Conservation (phyloP, 805 yeast species). For the Myxozyma monticola region DNA sequence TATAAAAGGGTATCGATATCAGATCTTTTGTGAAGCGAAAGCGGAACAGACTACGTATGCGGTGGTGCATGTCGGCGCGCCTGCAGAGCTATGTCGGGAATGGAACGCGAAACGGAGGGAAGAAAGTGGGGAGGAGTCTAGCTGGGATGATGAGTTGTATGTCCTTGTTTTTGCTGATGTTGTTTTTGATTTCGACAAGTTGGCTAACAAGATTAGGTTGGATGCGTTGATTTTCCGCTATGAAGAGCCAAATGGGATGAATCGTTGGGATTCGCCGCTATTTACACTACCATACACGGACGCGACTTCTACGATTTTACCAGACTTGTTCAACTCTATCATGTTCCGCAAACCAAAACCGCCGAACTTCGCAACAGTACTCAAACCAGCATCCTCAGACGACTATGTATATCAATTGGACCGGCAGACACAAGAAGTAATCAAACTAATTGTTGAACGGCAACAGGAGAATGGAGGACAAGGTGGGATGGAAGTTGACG, state of each 20-base stretch:
- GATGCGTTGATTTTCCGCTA: slow-evolving; percentile 75
- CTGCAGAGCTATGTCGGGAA: slow-evolving; percentile 58
- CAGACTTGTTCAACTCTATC: slow-evolving; percentile 56
- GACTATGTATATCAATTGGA: slow-evolving; percentile 80
- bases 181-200: not conserved
- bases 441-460: slow-evolving; percentile 60
- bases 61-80: slow-evolving; percentile 74
- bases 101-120: slow-evolving; percentile 51
- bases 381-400: slow-evolving; percentile 75
- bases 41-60: slow-evolving; percentile 78
- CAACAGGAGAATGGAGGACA: slow-evolving; percentile 52
- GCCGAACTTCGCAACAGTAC: slow-evolving; percentile 81
- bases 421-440: slow-evolving; percentile 62
- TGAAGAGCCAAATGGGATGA: slow-evolving; percentile 86
- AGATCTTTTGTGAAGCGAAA: slow-evolving; percentile 90
- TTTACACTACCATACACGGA: slow-evolving; percentile 66
- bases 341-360: slow-evolving; percentile 55
- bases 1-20: slow-evolving; percentile 94
- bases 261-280: slow-evolving; percentile 93
- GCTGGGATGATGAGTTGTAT: slow-evolving; percentile 31
- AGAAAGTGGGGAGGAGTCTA: slow-evolving; percentile 7
- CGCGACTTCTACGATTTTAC: slow-evolving; percentile 48
- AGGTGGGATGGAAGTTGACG: slow-evolving; percentile 41
- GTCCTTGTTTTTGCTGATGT: not conserved
- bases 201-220: slow-evolving; percentile 35